Percentiles rank a stretch among this genome's conserved stretches.
Evolutionary conservation across 2,329 filamentous ascomycete species (phyloP).

Genomic region (Aspergillus hiratsukae): DNA sequence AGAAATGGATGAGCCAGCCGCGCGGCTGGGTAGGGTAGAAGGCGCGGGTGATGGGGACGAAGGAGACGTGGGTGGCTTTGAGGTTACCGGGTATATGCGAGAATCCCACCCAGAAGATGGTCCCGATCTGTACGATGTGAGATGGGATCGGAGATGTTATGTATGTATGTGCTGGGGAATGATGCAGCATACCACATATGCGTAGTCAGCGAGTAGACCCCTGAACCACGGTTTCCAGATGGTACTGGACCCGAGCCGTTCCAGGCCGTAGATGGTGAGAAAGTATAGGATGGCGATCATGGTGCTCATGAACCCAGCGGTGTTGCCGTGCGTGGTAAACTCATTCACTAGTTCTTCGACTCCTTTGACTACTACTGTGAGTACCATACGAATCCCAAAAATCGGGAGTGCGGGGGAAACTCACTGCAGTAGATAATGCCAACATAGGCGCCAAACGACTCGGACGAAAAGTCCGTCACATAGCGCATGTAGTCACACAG

Average conservation of each 20-base stretch:
- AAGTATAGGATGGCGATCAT: slow-evolving; percentile 52
- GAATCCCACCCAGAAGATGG: slow-evolving; percentile 79
- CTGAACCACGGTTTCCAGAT: slow-evolving; percentile 44
- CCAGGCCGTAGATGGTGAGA: slow-evolving; percentile 47
- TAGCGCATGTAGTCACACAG: slow-evolving; percentile 56
- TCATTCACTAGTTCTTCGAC: slow-evolving; percentile 53
- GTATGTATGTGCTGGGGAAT: background rate
- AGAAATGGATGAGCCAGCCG: slow-evolving; percentile 73
- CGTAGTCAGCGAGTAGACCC: slow-evolving; percentile 49
- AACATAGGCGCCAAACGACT: slow-evolving; percentile 53
- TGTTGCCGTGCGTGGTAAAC: slow-evolving; percentile 39
- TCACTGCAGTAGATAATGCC: slow-evolving; percentile 53
- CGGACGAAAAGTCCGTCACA: slow-evolving; percentile 54
- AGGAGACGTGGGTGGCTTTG: slow-evolving; percentile 60
- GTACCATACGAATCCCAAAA: background rate
- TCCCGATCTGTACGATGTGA: slow-evolving; percentile 37
- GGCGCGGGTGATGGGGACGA: slow-evolving; percentile 67
- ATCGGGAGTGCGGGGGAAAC: slow-evolving; percentile 7
- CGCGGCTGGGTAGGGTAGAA: slow-evolving; percentile 71
- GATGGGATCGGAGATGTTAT: background rate
- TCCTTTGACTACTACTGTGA: slow-evolving; percentile 46
- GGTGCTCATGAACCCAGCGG: slow-evolving; percentile 47
- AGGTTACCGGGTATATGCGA: slow-evolving; percentile 75
- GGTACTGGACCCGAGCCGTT: slow-evolving; percentile 48
- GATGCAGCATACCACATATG: slow-evolving; percentile 40